phyloP scores from a whole-genome alignment of 768 basidiomycete species.

The Tephrocybe sp. region DNA sequence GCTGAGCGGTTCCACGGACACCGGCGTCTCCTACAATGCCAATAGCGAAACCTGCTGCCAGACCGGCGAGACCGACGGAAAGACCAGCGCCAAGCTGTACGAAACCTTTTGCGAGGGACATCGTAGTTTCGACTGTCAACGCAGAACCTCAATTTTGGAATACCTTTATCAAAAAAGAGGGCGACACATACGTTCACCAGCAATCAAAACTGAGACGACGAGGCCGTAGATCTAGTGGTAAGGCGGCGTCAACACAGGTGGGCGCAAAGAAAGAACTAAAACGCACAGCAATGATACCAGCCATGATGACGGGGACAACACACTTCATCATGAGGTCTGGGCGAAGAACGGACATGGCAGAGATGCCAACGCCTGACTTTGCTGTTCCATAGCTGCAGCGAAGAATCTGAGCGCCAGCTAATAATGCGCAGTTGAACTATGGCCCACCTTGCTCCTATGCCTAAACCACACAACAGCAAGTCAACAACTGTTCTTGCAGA shows the following conservation, averaged over 20 bases:
- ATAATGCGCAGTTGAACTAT: slow-evolving; percentile 10
- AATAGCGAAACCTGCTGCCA: slow-evolving; percentile 96
- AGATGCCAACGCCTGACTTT: slow-evolving; percentile 97
- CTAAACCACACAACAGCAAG: slow-evolving; percentile 31
- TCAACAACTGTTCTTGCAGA: slow-evolving; percentile 6
- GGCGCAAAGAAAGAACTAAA: not conserved
- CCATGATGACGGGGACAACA: slow-evolving; percentile 98
- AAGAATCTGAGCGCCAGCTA: slow-evolving; percentile 10
- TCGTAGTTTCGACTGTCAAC: slow-evolving; percentile 57
- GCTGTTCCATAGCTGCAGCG: slow-evolving; percentile 89
- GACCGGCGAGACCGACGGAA: slow-evolving; percentile 89
- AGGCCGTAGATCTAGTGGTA: slow-evolving; percentile 84
- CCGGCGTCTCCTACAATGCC: slow-evolving; percentile 99
- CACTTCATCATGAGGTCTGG: slow-evolving; percentile 99
- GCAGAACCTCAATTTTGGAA: not conserved
- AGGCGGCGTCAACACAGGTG: not conserved
- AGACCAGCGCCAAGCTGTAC: slow-evolving; percentile 93
- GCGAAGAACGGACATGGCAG: slow-evolving; percentile 96
- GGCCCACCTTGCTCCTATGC: slow-evolving; percentile 81
- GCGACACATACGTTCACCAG: slow-evolving; percentile 67
- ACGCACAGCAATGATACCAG: slow-evolving; percentile 99
- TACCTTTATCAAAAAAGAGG: not conserved
- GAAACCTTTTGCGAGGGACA: slow-evolving; percentile 94
- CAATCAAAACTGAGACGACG: slow-evolving; percentile 98
- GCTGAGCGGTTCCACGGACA: slow-evolving; percentile 96